These are phyloP conservation scores for Xanthoconium purpureum DNA, from an alignment of 768 basidiomycete species.

Conservation along the genomic window DNA sequence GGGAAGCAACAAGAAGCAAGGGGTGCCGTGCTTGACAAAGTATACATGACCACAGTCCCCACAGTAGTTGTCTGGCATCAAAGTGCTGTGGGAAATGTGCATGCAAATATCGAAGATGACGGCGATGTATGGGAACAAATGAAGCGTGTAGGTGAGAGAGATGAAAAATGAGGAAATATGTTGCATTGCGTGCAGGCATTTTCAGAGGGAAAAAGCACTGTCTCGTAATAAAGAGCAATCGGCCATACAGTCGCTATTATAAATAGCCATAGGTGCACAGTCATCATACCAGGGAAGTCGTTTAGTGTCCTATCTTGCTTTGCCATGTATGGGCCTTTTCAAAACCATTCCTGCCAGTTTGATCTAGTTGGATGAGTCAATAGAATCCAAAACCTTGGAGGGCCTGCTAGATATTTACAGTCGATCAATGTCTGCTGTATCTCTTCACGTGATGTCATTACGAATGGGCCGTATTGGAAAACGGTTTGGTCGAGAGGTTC, in stretches of 20 bases:
- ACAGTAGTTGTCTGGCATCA: constrained; percentile 66
- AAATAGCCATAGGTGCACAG: neutral
- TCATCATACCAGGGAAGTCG: neutral
- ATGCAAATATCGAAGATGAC: constrained; percentile 28
- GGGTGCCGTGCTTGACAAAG: constrained; percentile 60
- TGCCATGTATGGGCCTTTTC: constrained; percentile 87
- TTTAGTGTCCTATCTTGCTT: constrained; percentile 63
- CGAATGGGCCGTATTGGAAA: constrained; percentile 84
- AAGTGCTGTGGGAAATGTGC: constrained; percentile 18
- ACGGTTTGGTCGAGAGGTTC: constrained; percentile 89
- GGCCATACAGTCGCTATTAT: neutral
- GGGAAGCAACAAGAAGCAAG: constrained; percentile 54
- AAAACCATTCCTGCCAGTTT: constrained; percentile 79
- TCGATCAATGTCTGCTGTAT: constrained; percentile 81
- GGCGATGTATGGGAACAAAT: constrained; percentile 72
- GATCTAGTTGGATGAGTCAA: constrained; percentile 45
- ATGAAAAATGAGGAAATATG: constrained; percentile 21
- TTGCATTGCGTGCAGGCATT: neutral
- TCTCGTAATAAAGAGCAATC: neutral
- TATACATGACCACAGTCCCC: constrained; percentile 60
- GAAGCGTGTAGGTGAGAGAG: constrained; percentile 47
- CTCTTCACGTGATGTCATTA: constrained; percentile 78
- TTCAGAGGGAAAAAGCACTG: neutral
- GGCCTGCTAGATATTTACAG: constrained; percentile 45
- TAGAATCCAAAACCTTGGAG: neutral